Evolutionary conservation across 768 basidiomycete genomes (phyloP).

Genomic region (Boletus rubescentipes): DNA sequence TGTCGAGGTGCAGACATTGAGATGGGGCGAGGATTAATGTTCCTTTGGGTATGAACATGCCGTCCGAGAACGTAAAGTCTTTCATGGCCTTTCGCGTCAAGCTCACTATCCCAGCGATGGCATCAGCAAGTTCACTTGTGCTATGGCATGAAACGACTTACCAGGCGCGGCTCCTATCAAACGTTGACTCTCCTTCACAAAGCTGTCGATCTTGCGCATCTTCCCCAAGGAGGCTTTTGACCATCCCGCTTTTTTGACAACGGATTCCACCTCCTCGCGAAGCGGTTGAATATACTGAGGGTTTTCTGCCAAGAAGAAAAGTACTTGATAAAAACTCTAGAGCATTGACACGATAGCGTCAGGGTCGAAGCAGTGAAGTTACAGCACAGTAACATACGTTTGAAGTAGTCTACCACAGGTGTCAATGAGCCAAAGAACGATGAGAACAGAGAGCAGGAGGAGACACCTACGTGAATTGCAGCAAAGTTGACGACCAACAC

Average conservation of each 20-base stretch:
- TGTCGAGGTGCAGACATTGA: too few species aligned
- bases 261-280: too few species aligned
- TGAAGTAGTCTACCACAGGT: background rate
- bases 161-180: conserved; percentile 2
- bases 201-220: conserved; percentile 40
- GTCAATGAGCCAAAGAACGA: background rate
- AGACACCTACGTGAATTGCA: conserved; percentile 24
- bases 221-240: conserved; percentile 26
- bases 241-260: conserved; percentile 21
- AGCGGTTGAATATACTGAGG: conserved; percentile 30
- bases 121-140: too few species aligned
- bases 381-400: background rate
- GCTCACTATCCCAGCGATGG: too few species aligned
- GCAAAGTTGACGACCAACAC: conserved; percentile 21
- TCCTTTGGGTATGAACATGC: too few species aligned
- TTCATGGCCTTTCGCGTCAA: too few species aligned
- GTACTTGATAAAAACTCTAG: conserved; percentile 34
- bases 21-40: too few species aligned
- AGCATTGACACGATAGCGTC: too few species aligned
- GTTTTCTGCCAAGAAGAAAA: conserved; percentile 37
- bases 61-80: too few species aligned
- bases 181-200: conserved; percentile 38
- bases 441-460: background rate
- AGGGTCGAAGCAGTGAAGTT: background rate
- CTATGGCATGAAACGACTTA: conserved; percentile 8